A percentile compares a stretch with the other conserved stretches of the same genome.
phyloP scores from a whole-genome alignment of 208 protist species.

The Vickermania ingenoplastis region DNA sequence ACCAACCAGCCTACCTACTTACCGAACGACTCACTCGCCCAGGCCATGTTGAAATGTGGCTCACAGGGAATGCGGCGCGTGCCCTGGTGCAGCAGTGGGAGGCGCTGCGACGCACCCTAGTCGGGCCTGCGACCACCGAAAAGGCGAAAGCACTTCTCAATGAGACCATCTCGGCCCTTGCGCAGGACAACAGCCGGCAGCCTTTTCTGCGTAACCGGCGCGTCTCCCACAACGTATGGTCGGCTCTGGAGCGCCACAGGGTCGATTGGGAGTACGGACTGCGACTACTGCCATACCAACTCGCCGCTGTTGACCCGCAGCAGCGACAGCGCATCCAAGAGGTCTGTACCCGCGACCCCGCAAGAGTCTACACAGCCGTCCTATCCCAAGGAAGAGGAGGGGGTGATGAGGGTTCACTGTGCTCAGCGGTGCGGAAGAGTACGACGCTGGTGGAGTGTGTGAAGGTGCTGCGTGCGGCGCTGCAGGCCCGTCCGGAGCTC shows the following conservation, averaged over 20 bases:
- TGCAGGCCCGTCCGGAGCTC: slow-evolving; percentile 41
- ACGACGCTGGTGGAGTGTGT: slow-evolving; percentile 42
- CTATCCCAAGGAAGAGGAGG: too few relatives aligned
- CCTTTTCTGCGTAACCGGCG: too few relatives aligned
- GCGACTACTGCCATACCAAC: slow-evolving; percentile 31
- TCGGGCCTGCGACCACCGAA: background rate
- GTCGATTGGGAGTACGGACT: slow-evolving; percentile 36
- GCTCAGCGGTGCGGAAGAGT: background rate
- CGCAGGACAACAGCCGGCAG: too few relatives aligned
- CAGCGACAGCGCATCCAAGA: slow-evolving; percentile 11
- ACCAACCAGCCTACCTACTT: too few relatives aligned
- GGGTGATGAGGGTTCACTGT: too few relatives aligned
- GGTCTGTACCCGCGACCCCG: background rate
- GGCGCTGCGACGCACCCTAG: background rate
- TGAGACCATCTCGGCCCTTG: too few relatives aligned
- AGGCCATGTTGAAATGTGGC: too few relatives aligned
- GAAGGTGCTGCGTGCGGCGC: slow-evolving; percentile 24
- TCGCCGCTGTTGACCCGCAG: slow-evolving; percentile 14
- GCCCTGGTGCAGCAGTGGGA: background rate
- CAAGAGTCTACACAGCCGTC: background rate
- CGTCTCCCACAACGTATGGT: too few relatives aligned
- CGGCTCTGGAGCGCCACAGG: slow-evolving; percentile 27
- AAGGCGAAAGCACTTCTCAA: too few relatives aligned
- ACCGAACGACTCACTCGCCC: too few relatives aligned
- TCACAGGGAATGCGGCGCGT: too few relatives aligned